Conservation (phyloP, 352 stramenopile species). For the Globisporangium iwayamae region DNA sequence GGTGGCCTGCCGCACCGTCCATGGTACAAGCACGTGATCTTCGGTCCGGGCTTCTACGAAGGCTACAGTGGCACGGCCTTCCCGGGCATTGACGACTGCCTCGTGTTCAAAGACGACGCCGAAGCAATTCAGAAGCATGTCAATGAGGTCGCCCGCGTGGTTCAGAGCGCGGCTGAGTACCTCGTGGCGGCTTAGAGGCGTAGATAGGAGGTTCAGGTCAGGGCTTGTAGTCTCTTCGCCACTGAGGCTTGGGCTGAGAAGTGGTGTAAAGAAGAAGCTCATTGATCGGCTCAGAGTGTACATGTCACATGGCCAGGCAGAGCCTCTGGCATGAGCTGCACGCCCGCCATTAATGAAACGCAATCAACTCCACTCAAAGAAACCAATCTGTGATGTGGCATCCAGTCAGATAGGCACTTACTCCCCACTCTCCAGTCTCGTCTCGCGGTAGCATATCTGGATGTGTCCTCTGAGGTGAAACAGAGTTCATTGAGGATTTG, state of each 20-base stretch:
- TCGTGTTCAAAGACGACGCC: conserved; percentile 40
- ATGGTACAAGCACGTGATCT: conserved; percentile 64
- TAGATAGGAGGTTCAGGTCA: not conserved
- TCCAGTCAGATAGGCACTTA: not conserved
- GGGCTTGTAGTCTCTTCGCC: not conserved
- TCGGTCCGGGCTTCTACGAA: conserved; percentile 56
- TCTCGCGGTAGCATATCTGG: not conserved
- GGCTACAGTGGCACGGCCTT: conserved; percentile 47
- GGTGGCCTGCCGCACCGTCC: conserved; percentile 40
- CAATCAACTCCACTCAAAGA: not conserved
- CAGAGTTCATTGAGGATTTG: no score
- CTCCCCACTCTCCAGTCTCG: not conserved
- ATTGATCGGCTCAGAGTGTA: no score
- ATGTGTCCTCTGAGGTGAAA: not conserved
- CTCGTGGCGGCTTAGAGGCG: conserved; percentile 13
- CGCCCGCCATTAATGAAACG: not conserved
- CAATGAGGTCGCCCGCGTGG: conserved; percentile 33
- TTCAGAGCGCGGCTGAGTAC: conserved; percentile 33
- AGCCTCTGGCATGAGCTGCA: no score
- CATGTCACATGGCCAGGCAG: no score
- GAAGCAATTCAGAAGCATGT: conserved; percentile 39
- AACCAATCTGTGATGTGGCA: not conserved
- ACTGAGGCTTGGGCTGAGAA: no score
- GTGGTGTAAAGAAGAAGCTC: no score
- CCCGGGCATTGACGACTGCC: conserved; percentile 42